phyloP scores from a whole-genome alignment of 192 early-diverging fungal genomes.

The Coemansia sp. region DNA sequence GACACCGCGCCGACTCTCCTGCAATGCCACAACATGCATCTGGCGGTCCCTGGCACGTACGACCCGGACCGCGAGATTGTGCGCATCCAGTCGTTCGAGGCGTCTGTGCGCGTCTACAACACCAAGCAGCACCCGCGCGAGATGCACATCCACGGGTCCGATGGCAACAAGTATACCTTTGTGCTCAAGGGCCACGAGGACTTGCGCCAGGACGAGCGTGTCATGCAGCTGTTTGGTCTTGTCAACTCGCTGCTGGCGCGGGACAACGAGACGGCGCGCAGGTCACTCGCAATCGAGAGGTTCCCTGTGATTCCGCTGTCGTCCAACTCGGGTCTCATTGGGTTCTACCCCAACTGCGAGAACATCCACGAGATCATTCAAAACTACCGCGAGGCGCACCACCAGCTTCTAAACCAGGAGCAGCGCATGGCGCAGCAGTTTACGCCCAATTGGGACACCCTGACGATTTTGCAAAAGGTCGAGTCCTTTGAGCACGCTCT shows the following conservation, averaged over 20 bases:
- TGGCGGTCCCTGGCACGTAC: slow-evolving; percentile 88
- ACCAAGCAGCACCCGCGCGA: slow-evolving; percentile 92
- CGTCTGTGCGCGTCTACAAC: slow-evolving; percentile 75
- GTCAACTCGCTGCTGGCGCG: slow-evolving; percentile 86
- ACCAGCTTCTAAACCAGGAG: slow-evolving; percentile 88
- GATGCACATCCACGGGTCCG: slow-evolving; percentile 78
- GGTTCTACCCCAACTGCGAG: slow-evolving; percentile 91
- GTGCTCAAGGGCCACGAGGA: slow-evolving; percentile 97
- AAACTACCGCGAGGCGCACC: slow-evolving; percentile 79
- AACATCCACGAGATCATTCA: slow-evolving; percentile 89
- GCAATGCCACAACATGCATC: slow-evolving; percentile 77
- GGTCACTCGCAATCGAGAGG: slow-evolving; percentile 86
- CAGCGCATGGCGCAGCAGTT: slow-evolving; percentile 84
- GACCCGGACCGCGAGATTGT: slow-evolving; percentile 80
- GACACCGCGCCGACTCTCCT: slow-evolving; percentile 87
- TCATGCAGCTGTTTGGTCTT: slow-evolving; percentile 98
- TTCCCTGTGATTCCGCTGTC: slow-evolving; percentile 96
- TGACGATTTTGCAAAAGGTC: slow-evolving; percentile 90
- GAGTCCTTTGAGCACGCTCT: slow-evolving; percentile 94
- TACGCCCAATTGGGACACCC: slow-evolving; percentile 90
- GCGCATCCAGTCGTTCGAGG: slow-evolving; percentile 81
- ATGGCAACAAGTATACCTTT: slow-evolving; percentile 87
- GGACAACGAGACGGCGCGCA: slow-evolving; percentile 88
- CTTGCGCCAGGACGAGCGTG: slow-evolving; percentile 96
- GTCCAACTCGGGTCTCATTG: slow-evolving; percentile 93